Percentiles rank a stretch among this genome's conserved stretches.
phyloP scores from a whole-genome alignment of 1,284 basidiomycete genomes.

The Ceratobasidium sp. region DNA sequence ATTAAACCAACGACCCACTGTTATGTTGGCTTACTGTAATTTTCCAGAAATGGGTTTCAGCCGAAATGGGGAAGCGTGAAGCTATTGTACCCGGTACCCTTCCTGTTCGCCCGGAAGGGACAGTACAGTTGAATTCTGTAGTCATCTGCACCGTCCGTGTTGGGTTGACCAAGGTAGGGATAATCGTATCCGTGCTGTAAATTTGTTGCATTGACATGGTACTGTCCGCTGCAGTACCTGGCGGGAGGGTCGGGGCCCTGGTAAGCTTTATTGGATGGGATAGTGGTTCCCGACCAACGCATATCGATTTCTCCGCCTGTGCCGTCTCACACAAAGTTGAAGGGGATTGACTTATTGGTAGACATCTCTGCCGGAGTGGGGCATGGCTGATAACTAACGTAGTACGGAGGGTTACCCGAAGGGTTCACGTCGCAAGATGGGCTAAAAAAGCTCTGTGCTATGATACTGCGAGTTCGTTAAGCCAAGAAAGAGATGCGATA shows the following conservation, averaged over 20 bases:
- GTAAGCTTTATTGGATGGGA: neutral
- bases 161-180: neutral
- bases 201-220: neutral
- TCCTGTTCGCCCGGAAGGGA: too few relatives aligned
- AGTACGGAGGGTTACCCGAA: neutral
- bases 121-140: neutral
- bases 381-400: neutral
- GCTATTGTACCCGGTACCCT: neutral
- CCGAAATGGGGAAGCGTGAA: neutral
- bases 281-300: neutral
- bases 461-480: too few relatives aligned
- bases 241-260: neutral
- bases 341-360: neutral
- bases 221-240: neutral
- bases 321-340: neutral
- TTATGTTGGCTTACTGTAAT: too few relatives aligned
- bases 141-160: neutral
- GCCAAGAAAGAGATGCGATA: too few relatives aligned
- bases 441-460: too few relatives aligned
- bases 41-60: neutral
- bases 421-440: too few relatives aligned
- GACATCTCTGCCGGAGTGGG: neutral
- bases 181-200: neutral
- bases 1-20: too few relatives aligned
- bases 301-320: neutral